Conservation (phyloP, 495 filamentous ascomycete species). For the Parathielavia hyrcaniae region DNA sequence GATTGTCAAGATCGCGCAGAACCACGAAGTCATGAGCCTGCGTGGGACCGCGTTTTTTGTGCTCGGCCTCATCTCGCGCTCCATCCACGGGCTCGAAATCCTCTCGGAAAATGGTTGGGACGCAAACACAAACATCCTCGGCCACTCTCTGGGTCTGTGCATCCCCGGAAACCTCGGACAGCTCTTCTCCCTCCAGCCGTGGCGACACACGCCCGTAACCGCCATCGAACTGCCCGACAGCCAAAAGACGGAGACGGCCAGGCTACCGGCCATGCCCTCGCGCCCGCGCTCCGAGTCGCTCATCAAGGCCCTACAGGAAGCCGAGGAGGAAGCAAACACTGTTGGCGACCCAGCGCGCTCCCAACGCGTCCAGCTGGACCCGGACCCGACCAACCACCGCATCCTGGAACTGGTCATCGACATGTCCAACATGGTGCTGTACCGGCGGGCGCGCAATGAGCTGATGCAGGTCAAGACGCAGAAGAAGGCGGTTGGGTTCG, state of each 20-base stretch:
- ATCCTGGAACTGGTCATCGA: slow-evolving; percentile 77
- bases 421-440: slow-evolving; percentile 81
- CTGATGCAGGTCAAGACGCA: slow-evolving; percentile 51
- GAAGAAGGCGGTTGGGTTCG: slow-evolving; percentile 60
- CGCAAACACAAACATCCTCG: slow-evolving; percentile 75
- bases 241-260: slow-evolving; percentile 39
- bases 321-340: slow-evolving; percentile 25
- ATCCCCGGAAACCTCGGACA: slow-evolving; percentile 71
- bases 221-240: slow-evolving; percentile 37
- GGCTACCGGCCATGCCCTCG: slow-evolving; percentile 30
- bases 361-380: slow-evolving; percentile 45
- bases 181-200: slow-evolving; percentile 57
- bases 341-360: slow-evolving; percentile 1
- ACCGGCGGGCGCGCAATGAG: slow-evolving; percentile 68
- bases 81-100: slow-evolving; percentile 85
- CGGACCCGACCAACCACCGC: slow-evolving; percentile 61
- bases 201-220: slow-evolving; percentile 42
- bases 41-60: slow-evolving; percentile 96
- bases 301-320: slow-evolving; percentile 32
- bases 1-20: slow-evolving; percentile 80
- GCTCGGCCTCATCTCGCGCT: slow-evolving; percentile 84
- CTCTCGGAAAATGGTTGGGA: slow-evolving; percentile 85
- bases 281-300: slow-evolving; percentile 32
- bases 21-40: slow-evolving; percentile 80
- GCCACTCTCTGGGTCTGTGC: slow-evolving; percentile 78